These are phyloP conservation scores for Thymus mandschuricus DNA, from an alignment of 257 asterid genomes.

Conservation along the genomic window DNA sequence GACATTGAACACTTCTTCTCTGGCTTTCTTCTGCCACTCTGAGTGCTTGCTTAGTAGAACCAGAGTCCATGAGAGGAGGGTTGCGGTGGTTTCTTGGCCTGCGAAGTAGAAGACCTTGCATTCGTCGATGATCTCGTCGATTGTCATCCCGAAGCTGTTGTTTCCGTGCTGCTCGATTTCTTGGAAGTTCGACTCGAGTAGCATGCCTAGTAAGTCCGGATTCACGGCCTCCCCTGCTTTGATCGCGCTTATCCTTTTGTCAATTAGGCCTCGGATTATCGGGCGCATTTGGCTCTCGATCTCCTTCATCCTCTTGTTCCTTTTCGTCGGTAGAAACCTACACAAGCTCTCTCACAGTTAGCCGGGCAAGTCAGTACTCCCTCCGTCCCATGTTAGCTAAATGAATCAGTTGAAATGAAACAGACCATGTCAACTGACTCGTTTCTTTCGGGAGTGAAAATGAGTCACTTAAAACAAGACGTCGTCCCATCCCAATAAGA, in stretches of 20 bases:
- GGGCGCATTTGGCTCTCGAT: constrained; percentile 36
- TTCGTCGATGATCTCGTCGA: constrained; percentile 46
- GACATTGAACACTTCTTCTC: constrained; percentile 46
- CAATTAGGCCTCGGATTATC: constrained; percentile 33
- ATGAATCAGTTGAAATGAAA: no score
- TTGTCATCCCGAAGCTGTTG: constrained; percentile 42
- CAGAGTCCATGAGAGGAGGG: constrained; percentile 51
- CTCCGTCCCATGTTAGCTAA: no score
- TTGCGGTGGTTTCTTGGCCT: constrained; percentile 54
- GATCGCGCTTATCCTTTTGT: constrained; percentile 37
- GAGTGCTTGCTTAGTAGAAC: constrained; percentile 38
- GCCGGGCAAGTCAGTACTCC: no score
- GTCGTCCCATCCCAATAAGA: no score
- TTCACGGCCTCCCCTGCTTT: constrained; percentile 36
- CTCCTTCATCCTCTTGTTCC: constrained; percentile 50
- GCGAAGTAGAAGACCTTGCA: constrained; percentile 59
- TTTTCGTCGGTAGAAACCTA: constrained; percentile 52
- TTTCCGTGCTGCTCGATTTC: constrained; percentile 38
- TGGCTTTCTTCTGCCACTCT: constrained; percentile 55
- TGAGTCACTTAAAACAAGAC: no score
- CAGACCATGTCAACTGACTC: no score
- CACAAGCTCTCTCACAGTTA: background rate
- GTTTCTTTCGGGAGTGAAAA: no score
- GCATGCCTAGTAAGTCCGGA: constrained; percentile 38
- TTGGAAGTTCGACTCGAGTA: constrained; percentile 42